Evolutionary conservation across 2,329 filamentous ascomycete species (phyloP).

Genomic region (Colletotrichum plurivorum): DNA sequence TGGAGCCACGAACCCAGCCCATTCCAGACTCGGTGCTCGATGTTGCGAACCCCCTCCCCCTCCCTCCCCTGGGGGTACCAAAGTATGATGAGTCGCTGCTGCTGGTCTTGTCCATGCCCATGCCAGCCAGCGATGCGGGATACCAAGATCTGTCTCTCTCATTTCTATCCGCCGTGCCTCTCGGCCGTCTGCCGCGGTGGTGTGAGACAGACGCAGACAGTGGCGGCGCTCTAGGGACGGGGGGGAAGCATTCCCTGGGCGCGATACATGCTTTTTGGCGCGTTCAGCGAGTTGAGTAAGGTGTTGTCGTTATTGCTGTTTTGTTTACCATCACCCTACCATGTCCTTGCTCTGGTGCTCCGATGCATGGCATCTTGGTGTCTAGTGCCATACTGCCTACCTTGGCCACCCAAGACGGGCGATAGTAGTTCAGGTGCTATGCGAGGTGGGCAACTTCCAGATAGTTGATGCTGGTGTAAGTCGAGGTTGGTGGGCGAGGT

Average conservation of each 20-base stretch:
- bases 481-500: not conserved
- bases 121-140: constrained; percentile 26
- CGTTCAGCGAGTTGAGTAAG: too few species aligned
- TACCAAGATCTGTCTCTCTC: constrained; percentile 35
- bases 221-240: not conserved
- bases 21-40: constrained; percentile 30
- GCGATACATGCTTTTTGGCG: too few species aligned
- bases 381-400: too few species aligned
- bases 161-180: constrained; percentile 32
- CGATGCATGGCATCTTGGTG: too few species aligned
- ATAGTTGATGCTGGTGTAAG: too few species aligned
- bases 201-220: constrained; percentile 34
- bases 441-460: too few species aligned
- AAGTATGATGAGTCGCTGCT: not conserved
- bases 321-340: too few species aligned
- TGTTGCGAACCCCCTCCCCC: not conserved
- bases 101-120: constrained; percentile 22
- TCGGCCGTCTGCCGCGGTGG: constrained; percentile 29
- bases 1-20: constrained; percentile 35
- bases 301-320: too few species aligned
- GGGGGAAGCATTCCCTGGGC: too few species aligned
- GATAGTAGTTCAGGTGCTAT: too few species aligned
- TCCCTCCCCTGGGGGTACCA: not conserved
- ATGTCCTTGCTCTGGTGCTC: too few species aligned
- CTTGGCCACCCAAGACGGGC: too few species aligned